Evolutionary conservation across 805 yeast species (phyloP).

Genomic region (Wickerhamiella occidentalis): DNA sequence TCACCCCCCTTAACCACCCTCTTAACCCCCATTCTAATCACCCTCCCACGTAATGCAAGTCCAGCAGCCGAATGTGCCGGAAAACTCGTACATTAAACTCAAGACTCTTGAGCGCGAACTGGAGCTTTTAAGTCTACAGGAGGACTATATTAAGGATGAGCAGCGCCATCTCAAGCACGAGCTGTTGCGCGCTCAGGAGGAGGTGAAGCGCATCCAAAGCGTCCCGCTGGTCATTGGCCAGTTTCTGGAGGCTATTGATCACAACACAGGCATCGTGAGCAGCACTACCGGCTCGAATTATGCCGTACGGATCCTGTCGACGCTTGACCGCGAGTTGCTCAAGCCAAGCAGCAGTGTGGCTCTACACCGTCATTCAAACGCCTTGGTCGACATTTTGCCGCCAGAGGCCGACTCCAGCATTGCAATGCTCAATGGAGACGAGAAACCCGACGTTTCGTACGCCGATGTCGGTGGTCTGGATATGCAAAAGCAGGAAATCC

Average conservation of each 20-base stretch:
- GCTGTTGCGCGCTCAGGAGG: conserved; percentile 93
- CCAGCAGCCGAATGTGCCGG: conserved; percentile 12
- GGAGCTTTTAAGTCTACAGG: conserved; percentile 75
- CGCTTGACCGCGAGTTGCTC: conserved; percentile 85
- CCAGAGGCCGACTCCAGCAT: conserved; percentile 98
- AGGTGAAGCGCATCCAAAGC: conserved; percentile 91
- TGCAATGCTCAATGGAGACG: conserved; percentile 87
- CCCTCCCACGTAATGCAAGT: background rate
- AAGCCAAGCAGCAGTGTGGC: conserved; percentile 96
- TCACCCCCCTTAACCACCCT: background rate
- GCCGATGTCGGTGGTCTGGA: conserved; percentile 98
- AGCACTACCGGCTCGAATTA: conserved; percentile 96
- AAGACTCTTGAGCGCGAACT: conserved; percentile 85
- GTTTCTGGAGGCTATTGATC: conserved; percentile 93
- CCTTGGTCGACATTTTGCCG: conserved; percentile 91
- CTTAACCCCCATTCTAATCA: background rate
- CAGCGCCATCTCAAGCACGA: conserved; percentile 94
- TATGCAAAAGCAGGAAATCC: conserved; percentile 97
- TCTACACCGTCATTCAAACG: conserved; percentile 95
- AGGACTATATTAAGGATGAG: conserved; percentile 94
- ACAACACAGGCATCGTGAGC: conserved; percentile 90
- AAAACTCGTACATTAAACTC: conserved; percentile 69
- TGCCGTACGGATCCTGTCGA: conserved; percentile 88
- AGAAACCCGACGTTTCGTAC: conserved; percentile 89
- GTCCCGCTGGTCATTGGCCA: conserved; percentile 98